These are phyloP conservation scores for Trichothecium roseum DNA, from an alignment of 2,329 filamentous ascomycete species.

Conservation along the genomic window DNA sequence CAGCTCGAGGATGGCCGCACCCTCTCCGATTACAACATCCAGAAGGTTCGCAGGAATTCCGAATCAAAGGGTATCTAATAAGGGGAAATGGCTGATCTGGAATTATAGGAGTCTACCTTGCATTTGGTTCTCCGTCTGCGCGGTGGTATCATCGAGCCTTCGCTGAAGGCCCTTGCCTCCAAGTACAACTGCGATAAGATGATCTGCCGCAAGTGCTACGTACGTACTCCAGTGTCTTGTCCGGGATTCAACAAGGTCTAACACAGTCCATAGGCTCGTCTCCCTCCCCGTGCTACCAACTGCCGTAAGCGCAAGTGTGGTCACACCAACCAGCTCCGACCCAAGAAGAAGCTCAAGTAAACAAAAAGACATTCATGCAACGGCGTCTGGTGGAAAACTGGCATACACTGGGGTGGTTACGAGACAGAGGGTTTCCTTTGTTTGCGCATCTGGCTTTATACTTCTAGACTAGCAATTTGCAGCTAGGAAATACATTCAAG, in stretches of 20 bases:
- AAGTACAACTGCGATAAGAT: slow-evolving; percentile 99
- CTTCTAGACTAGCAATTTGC: slow-evolving; percentile 30
- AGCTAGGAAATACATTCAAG: slow-evolving; percentile 25
- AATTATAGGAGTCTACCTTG: slow-evolving; percentile 79
- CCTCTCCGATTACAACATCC: slow-evolving; percentile 97
- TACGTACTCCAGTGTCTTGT: slow-evolving; percentile 39
- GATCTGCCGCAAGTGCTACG: slow-evolving; percentile 99
- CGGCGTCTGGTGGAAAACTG: slow-evolving; percentile 30
- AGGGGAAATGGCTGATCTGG: slow-evolving; percentile 2
- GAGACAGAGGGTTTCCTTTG: slow-evolving; percentile 19
- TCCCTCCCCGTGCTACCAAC: slow-evolving; percentile 98
- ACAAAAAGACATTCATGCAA: slow-evolving; percentile 17
- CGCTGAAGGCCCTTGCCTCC: slow-evolving; percentile 93
- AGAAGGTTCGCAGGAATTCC: slow-evolving; percentile 60
- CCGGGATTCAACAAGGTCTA: slow-evolving; percentile 4
- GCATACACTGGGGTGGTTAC: slow-evolving; percentile 24
- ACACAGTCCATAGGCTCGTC: slow-evolving; percentile 50
- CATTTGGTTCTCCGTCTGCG: slow-evolving; percentile 97
- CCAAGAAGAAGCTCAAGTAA: slow-evolving; percentile 99
- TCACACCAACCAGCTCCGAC: slow-evolving; percentile 99
- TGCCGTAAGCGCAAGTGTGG: slow-evolving; percentile 99
- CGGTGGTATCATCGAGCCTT: slow-evolving; percentile 99
- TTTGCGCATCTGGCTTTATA: slow-evolving; percentile 23
- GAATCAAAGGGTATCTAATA: background rate
- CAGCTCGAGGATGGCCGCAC: slow-evolving; percentile 98